Conservation (phyloP, 1,284 basidiomycete genomes). For the Amylostereum chailletii region DNA sequence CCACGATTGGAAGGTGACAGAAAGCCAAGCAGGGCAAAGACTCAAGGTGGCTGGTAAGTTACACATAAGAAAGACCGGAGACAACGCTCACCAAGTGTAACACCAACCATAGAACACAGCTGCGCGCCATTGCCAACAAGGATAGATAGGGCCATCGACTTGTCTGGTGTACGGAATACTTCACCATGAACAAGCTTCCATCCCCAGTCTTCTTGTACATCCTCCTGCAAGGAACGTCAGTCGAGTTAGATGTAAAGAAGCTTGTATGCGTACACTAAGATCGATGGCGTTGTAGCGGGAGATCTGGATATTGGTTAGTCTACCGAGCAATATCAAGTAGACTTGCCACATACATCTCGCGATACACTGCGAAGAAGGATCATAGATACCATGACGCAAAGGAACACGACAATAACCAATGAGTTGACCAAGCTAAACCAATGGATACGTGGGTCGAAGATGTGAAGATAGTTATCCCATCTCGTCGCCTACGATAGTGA, state of each 20-base stretch:
- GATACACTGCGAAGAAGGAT: conserved; percentile 82
- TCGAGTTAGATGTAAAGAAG: neutral
- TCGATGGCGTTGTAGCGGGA: conserved; percentile 95
- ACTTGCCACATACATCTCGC: conserved; percentile 61
- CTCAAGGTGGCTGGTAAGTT: conserved; percentile 24
- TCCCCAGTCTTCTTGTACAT: conserved; percentile 96
- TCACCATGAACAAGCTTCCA: conserved; percentile 98
- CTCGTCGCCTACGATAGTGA: conserved; percentile 64
- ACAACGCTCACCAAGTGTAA: conserved; percentile 65
- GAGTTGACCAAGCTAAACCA: conserved; percentile 95
- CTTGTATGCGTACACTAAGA: conserved; percentile 51
- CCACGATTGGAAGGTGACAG: conserved; percentile 94
- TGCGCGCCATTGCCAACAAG: conserved; percentile 90
- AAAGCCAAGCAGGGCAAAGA: conserved; percentile 97
- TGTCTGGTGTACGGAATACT: conserved; percentile 82
- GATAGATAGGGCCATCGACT: conserved; percentile 76
- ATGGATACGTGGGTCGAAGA: conserved; percentile 49
- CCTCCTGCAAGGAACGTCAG: conserved; percentile 51
- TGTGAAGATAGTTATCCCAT: conserved; percentile 86
- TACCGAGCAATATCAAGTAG: conserved; percentile 22
- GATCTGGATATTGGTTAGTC: conserved; percentile 47
- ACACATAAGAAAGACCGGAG: neutral
- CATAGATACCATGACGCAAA: conserved; percentile 91
- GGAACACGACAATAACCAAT: conserved; percentile 82
- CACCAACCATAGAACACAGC: conserved; percentile 79